Conservation (phyloP, 1,284 basidiomycete species). For the Naganishia albida region DNA sequence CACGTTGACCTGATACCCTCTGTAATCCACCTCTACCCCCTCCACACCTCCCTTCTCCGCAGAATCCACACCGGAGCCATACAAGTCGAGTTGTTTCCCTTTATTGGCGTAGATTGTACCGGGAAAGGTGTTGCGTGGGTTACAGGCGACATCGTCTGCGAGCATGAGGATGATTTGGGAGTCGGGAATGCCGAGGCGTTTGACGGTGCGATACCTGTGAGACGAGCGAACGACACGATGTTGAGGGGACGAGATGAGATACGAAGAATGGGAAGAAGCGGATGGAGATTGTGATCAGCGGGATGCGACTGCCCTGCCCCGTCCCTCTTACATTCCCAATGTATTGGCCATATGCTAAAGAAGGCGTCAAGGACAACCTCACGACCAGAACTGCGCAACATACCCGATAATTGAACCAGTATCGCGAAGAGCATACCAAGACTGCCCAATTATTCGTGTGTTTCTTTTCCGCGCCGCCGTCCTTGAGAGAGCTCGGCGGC, state of each 20-base stretch:
- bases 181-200: slow-evolving; percentile 95
- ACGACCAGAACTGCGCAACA: slow-evolving; percentile 45
- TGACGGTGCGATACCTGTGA: slow-evolving; percentile 91
- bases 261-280: too few relatives aligned
- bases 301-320: background rate
- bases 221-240: too few relatives aligned
- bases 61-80: slow-evolving; percentile 59
- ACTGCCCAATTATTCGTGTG: slow-evolving; percentile 99
- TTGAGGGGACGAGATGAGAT: too few relatives aligned
- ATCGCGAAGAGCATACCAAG: slow-evolving; percentile 86
- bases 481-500: background rate
- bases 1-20: slow-evolving; percentile 96
- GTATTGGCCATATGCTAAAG: slow-evolving; percentile 94
- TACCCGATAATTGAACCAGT: slow-evolving; percentile 98
- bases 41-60: slow-evolving; percentile 54
- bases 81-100: slow-evolving; percentile 78
- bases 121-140: slow-evolving; percentile 86
- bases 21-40: slow-evolving; percentile 95
- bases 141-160: slow-evolving; percentile 94
- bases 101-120: slow-evolving; percentile 86
- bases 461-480: slow-evolving; percentile 11
- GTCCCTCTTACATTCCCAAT: slow-evolving; percentile 78
- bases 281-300: too few relatives aligned
- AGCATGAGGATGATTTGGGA: slow-evolving; percentile 99
- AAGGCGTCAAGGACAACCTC: too few relatives aligned